phyloP scores from a whole-genome alignment of 208 protist genomes.

The Crithidia thermophila region DNA sequence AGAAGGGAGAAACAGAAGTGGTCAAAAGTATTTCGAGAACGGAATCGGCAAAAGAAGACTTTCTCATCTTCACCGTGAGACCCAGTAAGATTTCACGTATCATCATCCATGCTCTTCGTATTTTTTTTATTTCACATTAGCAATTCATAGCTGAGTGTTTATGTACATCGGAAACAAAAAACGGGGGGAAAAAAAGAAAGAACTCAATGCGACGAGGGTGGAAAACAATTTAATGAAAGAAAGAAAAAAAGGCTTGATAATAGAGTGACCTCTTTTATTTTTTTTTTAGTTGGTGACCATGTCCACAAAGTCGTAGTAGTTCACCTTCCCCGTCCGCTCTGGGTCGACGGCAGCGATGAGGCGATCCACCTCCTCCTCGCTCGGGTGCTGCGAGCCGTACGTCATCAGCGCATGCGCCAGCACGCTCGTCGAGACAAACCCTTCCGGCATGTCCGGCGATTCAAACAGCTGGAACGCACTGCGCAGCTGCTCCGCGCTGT shows the following conservation, averaged over 20 bases:
- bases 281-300: conserved; percentile 55
- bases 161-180: conserved; percentile 6
- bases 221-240: not conserved
- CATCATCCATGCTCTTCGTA: no score
- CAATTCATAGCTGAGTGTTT: not conserved
- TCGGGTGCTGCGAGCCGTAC: conserved; percentile 90
- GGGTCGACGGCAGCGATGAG: conserved; percentile 84
- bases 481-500: conserved; percentile 86
- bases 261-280: not conserved
- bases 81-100: no score
- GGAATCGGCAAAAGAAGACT: no score
- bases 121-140: not conserved
- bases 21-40: no score
- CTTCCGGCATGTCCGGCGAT: conserved; percentile 74
- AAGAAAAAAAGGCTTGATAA: conserved; percentile 13
- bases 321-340: conserved; percentile 77
- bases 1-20: no score
- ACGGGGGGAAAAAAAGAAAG: not conserved
- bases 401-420: conserved; percentile 88
- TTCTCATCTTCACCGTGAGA: no score
- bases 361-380: conserved; percentile 71
- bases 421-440: conserved; percentile 84
- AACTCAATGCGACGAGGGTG: no score
- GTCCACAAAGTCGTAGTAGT: conserved; percentile 92
- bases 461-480: conserved; percentile 93